phyloP scores from a whole-genome alignment of 2,329 filamentous ascomycete genomes.

The Xylaria sp. region DNA sequence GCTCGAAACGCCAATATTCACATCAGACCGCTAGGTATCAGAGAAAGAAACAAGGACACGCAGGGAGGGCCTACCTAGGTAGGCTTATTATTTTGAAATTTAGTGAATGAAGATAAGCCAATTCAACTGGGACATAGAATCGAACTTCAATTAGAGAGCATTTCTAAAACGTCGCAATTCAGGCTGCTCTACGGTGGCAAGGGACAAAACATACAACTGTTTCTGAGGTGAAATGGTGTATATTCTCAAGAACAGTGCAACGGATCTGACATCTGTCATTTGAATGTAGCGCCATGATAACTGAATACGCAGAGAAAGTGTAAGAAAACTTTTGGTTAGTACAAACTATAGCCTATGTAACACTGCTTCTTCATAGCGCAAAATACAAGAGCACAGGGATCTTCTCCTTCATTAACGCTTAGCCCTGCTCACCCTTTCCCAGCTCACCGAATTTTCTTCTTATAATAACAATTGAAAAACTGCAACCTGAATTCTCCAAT shows the following conservation, averaged over 20 bases:
- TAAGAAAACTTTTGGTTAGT: conserved; percentile 44
- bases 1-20: too few relatives aligned
- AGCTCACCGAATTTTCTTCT: conserved; percentile 37
- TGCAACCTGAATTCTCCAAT: conserved; percentile 48
- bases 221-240: not conserved
- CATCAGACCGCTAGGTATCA: too few relatives aligned
- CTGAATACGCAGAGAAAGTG: conserved; percentile 16
- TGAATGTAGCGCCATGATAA: not conserved
- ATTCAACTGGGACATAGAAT: not conserved
- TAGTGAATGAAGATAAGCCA: not conserved
- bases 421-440: conserved; percentile 30
- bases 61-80: too few relatives aligned
- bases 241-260: too few relatives aligned
- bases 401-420: conserved; percentile 41
- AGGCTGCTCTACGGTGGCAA: not conserved
- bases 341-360: conserved; percentile 47
- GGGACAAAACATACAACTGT: not conserved
- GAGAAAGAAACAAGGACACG: too few relatives aligned
- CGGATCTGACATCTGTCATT: too few relatives aligned
- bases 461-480: conserved; percentile 38
- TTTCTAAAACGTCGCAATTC: not conserved
- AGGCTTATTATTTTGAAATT: too few relatives aligned
- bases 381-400: conserved; percentile 42
- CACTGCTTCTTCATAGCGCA: conserved; percentile 43
- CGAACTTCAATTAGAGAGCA: not conserved